Conservation (phyloP, 495 filamentous ascomycete genomes). For the Xanthoparmelia taractica region DNA sequence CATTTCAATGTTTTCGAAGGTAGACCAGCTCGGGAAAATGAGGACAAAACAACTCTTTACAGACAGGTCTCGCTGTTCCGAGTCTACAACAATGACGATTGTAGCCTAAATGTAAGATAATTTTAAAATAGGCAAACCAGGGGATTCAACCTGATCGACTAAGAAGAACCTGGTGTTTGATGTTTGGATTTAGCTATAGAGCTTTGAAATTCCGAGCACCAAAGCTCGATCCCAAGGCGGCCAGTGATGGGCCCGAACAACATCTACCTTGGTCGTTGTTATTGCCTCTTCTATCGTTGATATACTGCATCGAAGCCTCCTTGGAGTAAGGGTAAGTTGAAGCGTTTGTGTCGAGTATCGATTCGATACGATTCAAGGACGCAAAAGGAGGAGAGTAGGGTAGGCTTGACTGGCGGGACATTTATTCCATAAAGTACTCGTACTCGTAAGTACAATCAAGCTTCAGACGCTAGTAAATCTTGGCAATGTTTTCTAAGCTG, state of each 20-base stretch:
- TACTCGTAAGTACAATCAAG: too few relatives aligned
- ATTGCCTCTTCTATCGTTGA: not conserved
- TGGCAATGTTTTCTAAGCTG: too few relatives aligned
- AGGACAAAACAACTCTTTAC: not conserved
- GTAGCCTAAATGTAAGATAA: not conserved
- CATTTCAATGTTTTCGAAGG: conserved; percentile 21
- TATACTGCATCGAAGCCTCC: not conserved
- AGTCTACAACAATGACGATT: not conserved
- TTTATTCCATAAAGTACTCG: too few relatives aligned
- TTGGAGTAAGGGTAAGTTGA: not conserved
- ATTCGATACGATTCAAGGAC: too few relatives aligned
- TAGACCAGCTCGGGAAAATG: not conserved
- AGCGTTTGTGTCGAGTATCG: not conserved
- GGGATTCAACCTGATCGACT: not conserved
- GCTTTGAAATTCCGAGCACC: not conserved
- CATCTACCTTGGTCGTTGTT: not conserved
- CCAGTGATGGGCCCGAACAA: not conserved
- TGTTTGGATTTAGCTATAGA: not conserved
- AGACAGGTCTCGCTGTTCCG: not conserved
- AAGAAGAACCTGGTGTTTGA: not conserved
- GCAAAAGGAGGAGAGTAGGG: too few relatives aligned
- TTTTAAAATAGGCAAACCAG: not conserved
- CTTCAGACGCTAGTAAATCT: conserved; percentile 11
- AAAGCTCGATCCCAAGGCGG: not conserved
- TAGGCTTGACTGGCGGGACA: too few relatives aligned